phyloP scores from a whole-genome alignment of 352 stramenopile genomes.

The Blastocystis sp. region DNA sequence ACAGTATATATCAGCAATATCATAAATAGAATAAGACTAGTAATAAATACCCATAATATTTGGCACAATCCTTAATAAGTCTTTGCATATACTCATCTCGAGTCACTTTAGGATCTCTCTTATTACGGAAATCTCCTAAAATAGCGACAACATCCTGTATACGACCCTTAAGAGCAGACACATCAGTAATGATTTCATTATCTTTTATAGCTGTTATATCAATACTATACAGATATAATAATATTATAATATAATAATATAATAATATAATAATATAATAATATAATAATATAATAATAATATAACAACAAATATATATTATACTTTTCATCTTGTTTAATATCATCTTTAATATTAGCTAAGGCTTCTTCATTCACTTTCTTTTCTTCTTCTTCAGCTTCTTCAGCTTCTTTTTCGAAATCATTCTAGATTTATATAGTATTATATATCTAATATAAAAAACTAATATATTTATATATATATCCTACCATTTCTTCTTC shows the following conservation, averaged over 20 bases:
- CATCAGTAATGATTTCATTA: conserved; percentile 56
- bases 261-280: conserved; percentile 41
- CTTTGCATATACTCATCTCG: conserved; percentile 80
- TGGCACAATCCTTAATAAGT: conserved; percentile 41
- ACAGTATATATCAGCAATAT: too few species aligned
- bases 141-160: conserved; percentile 68
- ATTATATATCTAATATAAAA: neutral
- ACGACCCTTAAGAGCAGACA: conserved; percentile 62
- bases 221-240: conserved; percentile 31
- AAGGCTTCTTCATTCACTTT: conserved; percentile 61
- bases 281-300: neutral
- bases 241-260: conserved; percentile 56
- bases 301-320: neutral
- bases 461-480: too few species aligned
- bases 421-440: conserved; percentile 41
- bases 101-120: conserved; percentile 65
- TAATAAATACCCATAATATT: conserved; percentile 15
- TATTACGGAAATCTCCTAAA: conserved; percentile 75
- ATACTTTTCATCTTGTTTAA: conserved; percentile 51
- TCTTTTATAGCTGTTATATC: conserved; percentile 56
- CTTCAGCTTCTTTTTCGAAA: conserved; percentile 43
- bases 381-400: conserved; percentile 44
- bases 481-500: too few species aligned
- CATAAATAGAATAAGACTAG: neutral
- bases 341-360: conserved; percentile 57